phyloP scores from a whole-genome alignment of 2,329 filamentous ascomycete genomes.

The Bertia moriformis region DNA sequence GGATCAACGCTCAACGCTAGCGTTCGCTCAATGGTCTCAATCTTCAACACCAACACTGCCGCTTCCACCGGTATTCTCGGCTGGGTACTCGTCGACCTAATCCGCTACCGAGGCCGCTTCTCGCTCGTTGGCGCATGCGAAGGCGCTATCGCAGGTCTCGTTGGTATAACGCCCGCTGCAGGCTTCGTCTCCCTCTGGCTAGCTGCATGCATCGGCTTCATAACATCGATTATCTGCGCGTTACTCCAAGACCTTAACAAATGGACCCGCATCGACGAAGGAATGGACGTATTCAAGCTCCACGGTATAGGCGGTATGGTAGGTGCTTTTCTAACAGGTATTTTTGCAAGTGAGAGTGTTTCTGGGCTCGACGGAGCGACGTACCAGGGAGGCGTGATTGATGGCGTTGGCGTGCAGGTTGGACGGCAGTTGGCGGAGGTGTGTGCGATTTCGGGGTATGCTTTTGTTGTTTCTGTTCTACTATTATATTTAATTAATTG shows the following conservation, averaged over 20 bases:
- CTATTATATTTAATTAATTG: conserved; percentile 39
- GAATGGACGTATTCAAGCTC: conserved; percentile 43
- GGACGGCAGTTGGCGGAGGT: conserved; percentile 41
- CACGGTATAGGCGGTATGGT: conserved; percentile 44
- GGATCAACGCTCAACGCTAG: conserved; percentile 32
- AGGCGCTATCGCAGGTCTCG: conserved; percentile 38
- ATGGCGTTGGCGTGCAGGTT: conserved; percentile 36
- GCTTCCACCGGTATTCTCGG: conserved; percentile 35
- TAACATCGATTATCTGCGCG: conserved; percentile 31
- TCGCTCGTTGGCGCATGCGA: conserved; percentile 34
- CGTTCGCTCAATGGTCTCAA: conserved; percentile 35
- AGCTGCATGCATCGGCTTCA: conserved; percentile 31
- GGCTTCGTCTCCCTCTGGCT: conserved; percentile 37
- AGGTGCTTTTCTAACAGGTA: conserved; percentile 38
- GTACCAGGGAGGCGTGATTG: conserved; percentile 31
- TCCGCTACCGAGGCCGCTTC: conserved; percentile 28
- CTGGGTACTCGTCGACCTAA: conserved; percentile 37
- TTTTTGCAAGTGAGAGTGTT: conserved; percentile 33
- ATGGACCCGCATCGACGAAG: conserved; percentile 37
- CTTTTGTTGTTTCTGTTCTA: conserved; percentile 33
- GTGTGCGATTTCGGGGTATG: conserved; percentile 36
- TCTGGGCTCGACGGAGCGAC: conserved; percentile 34
- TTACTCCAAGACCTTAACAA: conserved; percentile 32
- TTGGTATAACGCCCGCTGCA: conserved; percentile 42
- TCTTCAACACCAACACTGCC: conserved; percentile 43